A percentile compares a stretch with the other conserved stretches of the same genome.
phyloP scores from a whole-genome alignment of 225 moss, liverwort and hornwort genomes.

The Physcomitrium patens region DNA sequence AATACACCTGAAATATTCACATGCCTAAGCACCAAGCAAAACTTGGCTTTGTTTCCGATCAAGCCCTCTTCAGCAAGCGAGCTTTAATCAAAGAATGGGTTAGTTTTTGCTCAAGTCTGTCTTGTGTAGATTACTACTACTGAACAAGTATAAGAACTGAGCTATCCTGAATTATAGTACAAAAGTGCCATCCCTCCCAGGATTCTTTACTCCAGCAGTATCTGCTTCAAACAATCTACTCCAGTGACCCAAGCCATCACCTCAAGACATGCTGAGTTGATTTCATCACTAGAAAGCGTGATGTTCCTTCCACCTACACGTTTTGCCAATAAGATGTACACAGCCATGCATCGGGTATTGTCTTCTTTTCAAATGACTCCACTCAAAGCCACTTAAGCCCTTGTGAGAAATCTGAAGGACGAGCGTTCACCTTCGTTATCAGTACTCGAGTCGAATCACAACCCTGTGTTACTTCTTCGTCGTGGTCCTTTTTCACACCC shows the following conservation, averaged over 20 bases:
- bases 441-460: constrained; percentile 20
- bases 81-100: constrained; percentile 61
- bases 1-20: constrained; percentile 58
- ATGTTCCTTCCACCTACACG: constrained; percentile 18
- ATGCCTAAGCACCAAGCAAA: constrained; percentile 25
- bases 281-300: constrained; percentile 19
- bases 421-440: constrained; percentile 14
- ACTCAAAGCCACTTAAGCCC: constrained; percentile 16
- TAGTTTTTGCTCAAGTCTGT: constrained; percentile 41
- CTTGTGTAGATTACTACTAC: constrained; percentile 42
- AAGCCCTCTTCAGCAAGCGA: constrained; percentile 39
- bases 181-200: constrained; percentile 41
- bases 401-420: constrained; percentile 20
- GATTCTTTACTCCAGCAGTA: constrained; percentile 34
- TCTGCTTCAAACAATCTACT: constrained; percentile 21
- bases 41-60: constrained; percentile 44
- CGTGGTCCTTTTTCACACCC: constrained; percentile 18
- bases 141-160: constrained; percentile 46
- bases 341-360: constrained; percentile 10
- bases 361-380: constrained; percentile 34
- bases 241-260: constrained; percentile 18
- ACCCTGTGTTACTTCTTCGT: constrained; percentile 33
- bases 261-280: constrained; percentile 30
- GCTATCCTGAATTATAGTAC: constrained; percentile 52
- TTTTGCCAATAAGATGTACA: constrained; percentile 29